Conservation (phyloP, 148 eudicot species). For the Chenopodium quinoa region DNA sequence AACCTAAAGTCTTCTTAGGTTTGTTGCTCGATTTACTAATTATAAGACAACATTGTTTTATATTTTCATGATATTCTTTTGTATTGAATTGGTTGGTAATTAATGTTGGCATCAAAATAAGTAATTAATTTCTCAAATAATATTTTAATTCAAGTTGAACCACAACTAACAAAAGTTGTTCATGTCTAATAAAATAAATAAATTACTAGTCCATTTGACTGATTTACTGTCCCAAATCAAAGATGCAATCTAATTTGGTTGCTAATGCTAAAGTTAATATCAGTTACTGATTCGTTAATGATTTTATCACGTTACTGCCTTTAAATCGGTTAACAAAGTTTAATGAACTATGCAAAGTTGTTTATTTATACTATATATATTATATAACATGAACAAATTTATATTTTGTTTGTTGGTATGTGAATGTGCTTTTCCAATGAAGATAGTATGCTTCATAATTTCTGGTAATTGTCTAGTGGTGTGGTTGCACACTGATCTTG, state of each 20-base stretch:
- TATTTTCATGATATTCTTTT: constrained; percentile 1
- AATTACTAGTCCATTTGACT: background rate
- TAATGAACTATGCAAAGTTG: background rate
- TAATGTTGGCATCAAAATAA: background rate
- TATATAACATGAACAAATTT: no score
- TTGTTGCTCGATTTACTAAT: constrained; percentile 25
- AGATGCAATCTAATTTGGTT: background rate
- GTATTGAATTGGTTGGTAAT: background rate
- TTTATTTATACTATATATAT: background rate
- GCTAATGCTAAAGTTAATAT: background rate
- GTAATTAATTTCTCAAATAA: no score
- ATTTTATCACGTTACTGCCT: constrained; percentile 7
- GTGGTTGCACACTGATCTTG: constrained; percentile 21
- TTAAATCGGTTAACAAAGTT: background rate
- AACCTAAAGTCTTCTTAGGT: constrained; percentile 21
- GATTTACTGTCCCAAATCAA: background rate
- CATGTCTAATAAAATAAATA: background rate
- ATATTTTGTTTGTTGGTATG: background rate
- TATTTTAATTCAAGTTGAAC: background rate
- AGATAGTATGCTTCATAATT: background rate
- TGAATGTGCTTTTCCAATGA: background rate
- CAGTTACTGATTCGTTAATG: constrained; percentile 9
- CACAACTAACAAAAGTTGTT: background rate
- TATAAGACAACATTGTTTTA: background rate
- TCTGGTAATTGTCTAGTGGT: constrained; percentile 9